A percentile compares a stretch with the other conserved stretches of the same genome.
Conservation (phyloP, 2,329 filamentous ascomycete species). For the Pseudocercospora vitis region DNA sequence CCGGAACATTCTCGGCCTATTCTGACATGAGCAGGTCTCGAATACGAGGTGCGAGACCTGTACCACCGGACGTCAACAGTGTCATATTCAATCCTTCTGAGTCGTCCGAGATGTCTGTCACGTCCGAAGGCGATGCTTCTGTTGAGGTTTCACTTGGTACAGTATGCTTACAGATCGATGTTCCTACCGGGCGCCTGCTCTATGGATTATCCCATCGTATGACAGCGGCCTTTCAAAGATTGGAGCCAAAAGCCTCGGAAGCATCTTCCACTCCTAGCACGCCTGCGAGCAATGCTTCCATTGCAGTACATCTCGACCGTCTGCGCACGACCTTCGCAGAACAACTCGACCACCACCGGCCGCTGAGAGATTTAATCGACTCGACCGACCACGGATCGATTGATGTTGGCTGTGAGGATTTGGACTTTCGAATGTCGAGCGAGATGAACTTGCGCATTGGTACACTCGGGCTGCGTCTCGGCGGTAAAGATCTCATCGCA, state of each 20-base stretch:
- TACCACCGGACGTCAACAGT: slow-evolving; percentile 13
- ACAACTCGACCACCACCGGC: neutral
- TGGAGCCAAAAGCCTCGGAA: neutral
- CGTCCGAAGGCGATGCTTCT: neutral
- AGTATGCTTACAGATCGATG: slow-evolving; percentile 23
- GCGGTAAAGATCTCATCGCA: slow-evolving; percentile 28
- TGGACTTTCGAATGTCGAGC: neutral
- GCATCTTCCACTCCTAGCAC: neutral
- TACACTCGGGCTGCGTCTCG: slow-evolving; percentile 25
- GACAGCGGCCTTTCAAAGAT: neutral
- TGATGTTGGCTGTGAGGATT: slow-evolving; percentile 13
- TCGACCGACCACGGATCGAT: slow-evolving; percentile 4
- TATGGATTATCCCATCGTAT: slow-evolving; percentile 16
- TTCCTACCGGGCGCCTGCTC: slow-evolving; percentile 25
- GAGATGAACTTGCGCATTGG: slow-evolving; percentile 16
- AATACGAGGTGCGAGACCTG: slow-evolving; percentile 9
- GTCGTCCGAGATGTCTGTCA: neutral
- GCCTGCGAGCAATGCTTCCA: neutral
- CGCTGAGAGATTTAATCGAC: neutral
- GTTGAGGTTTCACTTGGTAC: slow-evolving; percentile 22
- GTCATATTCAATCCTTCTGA: slow-evolving; percentile 9
- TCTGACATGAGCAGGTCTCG: slow-evolving; percentile 41
- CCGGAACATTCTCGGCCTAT: slow-evolving; percentile 51
- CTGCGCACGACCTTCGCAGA: slow-evolving; percentile 9
- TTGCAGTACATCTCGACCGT: slow-evolving; percentile 12